Base-by-base conservation (phyloP, 495 filamentous ascomycete genomes). In the Podospora fimiseda region DNA sequence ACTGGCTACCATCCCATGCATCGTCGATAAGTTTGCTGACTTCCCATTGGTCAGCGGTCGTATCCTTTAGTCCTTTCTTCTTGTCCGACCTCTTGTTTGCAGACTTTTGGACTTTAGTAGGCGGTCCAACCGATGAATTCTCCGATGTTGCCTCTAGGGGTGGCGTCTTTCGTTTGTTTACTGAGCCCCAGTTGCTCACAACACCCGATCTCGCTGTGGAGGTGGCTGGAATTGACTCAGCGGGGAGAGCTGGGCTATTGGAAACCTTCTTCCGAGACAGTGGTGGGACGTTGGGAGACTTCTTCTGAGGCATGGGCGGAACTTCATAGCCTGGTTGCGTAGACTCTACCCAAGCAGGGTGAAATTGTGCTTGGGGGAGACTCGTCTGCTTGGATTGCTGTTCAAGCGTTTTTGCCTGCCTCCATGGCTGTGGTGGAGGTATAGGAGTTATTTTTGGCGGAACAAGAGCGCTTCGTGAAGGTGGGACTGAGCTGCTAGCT, bases 11-110 rank as follows among this genome's bases (percentile, higher is more conserved):
- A 2, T 57, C 61, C 20, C 61, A 46, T 9, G 50, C 60, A 47
- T 73, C 69, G 16, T 57, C 67, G 48, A 72, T 66, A 1, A 76
- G 59, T 1, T 59, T 58, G 33, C 71, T 60, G 11, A 76, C 70
- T 14, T 62, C 65, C 66, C 68, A 75, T 20, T n/a, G n/a, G n/a
- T n/a, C n/a, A n/a, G n/a, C n/a, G n/a, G n/a, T 57, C 60, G 8
- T 63, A 51, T 0, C 56, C 50, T 2, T 24, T 43, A 1, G 50
- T 27, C 13, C 48, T 44, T 5, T 36, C 30, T 15, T 57, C 48
- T 13, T 20, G 37, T 7, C 47, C 33, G 1, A 39, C 16, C n/a
- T 58, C 47, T 21, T 58, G 49, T 24, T 57, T 22, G 24, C 22
- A 14, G 52, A 24, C 23, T 49, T 23, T 24, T 38, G 23, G 1